phyloP scores from a whole-genome alignment of 1,284 basidiomycete genomes.

The Ceratorhiza oryzae-sativae region DNA sequence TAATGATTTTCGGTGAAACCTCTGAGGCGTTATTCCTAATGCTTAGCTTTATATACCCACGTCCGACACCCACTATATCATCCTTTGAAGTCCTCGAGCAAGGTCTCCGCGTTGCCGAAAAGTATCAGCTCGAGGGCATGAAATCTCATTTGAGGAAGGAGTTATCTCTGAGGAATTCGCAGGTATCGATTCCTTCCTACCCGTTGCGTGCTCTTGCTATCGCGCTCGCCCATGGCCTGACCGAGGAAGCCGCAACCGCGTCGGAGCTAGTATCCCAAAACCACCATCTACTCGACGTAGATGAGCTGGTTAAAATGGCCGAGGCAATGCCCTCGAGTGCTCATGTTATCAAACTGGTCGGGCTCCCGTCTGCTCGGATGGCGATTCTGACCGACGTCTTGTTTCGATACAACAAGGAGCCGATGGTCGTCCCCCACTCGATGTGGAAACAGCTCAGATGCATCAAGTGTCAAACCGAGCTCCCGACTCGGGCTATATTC shows the following conservation, averaged over 20 bases:
- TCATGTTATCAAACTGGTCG: neutral
- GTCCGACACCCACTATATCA: neutral
- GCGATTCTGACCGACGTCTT: neutral
- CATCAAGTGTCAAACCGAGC: neutral
- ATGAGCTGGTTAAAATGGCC: neutral
- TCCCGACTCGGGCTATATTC: neutral
- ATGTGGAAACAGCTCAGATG: neutral
- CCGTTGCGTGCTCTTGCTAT: slow-evolving; percentile 3
- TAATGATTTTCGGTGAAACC: neutral
- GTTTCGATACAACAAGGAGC: neutral
- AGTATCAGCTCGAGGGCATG: slow-evolving; percentile 24
- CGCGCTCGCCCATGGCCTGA: neutral
- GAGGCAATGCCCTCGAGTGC: neutral
- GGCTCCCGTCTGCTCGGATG: neutral
- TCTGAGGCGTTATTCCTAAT: neutral
- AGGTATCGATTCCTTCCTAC: neutral
- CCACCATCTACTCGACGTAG: neutral
- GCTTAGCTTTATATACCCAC: slow-evolving; percentile 19
- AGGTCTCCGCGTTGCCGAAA: slow-evolving; percentile 5
- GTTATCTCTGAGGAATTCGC: neutral
- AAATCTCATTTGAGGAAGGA: neutral
- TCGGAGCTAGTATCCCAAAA: neutral
- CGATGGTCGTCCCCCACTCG: neutral
- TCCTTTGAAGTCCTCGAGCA: neutral
- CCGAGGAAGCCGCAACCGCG: neutral